Conservation (phyloP, 176 grass and related monocot genomes). For the Triticum timopheevii region DNA sequence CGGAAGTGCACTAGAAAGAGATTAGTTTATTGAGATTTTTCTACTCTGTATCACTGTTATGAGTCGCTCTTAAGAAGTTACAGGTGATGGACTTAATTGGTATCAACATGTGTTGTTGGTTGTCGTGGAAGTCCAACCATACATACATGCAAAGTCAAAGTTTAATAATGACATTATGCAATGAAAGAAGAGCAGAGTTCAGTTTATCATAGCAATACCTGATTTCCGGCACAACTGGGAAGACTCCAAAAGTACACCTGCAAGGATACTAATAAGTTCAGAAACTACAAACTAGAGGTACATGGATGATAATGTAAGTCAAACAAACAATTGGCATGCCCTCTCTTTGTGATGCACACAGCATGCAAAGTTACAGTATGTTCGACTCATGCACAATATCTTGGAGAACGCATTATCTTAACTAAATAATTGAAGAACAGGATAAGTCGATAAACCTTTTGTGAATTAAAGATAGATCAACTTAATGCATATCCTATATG, state of each 20-base stretch:
- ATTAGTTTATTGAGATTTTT: background rate
- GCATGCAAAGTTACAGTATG: background rate
- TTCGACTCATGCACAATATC: background rate
- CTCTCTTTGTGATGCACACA: background rate
- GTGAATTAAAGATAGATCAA: background rate
- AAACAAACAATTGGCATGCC: background rate
- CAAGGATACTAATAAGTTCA: conserved; percentile 25
- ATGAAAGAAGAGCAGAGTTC: background rate
- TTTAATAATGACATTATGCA: background rate
- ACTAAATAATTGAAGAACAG: background rate
- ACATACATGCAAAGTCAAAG: background rate
- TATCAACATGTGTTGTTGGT: background rate
- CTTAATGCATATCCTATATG: background rate
- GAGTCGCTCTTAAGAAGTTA: background rate
- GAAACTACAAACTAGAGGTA: background rate
- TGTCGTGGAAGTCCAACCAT: background rate
- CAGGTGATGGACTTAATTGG: background rate
- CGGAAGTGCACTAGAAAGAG: background rate
- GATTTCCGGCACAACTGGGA: conserved; percentile 96
- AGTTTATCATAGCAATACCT: conserved; percentile 46
- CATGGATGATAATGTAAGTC: background rate
- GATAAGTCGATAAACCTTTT: background rate
- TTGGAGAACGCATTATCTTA: background rate
- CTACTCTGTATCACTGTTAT: conserved; percentile 11
- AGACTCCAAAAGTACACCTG: conserved; percentile 99